phyloP scores from a whole-genome alignment of 148 eudicot genomes.

The Chenopodium suecicum region DNA sequence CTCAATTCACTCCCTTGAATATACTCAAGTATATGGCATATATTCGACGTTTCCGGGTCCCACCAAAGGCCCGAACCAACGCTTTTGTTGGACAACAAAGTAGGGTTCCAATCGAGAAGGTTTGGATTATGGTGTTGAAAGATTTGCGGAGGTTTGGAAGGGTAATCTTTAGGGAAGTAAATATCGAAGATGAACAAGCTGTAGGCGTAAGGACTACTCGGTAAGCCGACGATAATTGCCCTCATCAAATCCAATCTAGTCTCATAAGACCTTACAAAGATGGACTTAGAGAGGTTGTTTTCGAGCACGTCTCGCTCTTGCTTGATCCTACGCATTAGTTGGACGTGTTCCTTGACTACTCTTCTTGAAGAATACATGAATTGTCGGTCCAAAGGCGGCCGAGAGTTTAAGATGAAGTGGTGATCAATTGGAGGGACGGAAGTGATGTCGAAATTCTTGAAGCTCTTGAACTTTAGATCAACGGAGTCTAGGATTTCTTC shows the following conservation, averaged over 20 bases:
- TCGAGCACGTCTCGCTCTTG: slow-evolving; percentile 17
- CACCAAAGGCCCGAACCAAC: neutral
- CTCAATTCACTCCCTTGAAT: slow-evolving; percentile 13
- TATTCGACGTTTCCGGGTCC: slow-evolving; percentile 23
- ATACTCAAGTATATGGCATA: neutral
- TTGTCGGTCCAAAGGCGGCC: neutral
- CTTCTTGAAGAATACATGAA: neutral
- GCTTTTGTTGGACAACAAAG: neutral
- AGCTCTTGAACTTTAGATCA: slow-evolving; percentile 2
- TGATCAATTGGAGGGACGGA: slow-evolving; percentile 15
- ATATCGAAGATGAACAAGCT: slow-evolving; percentile 28
- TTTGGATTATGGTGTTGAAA: neutral
- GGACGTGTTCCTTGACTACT: neutral
- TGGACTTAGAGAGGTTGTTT: slow-evolving; percentile 18
- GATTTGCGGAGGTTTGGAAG: slow-evolving; percentile 16
- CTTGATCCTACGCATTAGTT: slow-evolving; percentile 4
- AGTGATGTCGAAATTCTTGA: slow-evolving; percentile 19
- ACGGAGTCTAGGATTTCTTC: slow-evolving; percentile 20
- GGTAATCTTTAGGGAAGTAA: slow-evolving; percentile 23
- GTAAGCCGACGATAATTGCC: slow-evolving; percentile 14
- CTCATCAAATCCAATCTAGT: slow-evolving; percentile 21
- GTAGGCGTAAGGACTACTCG: slow-evolving; percentile 15
- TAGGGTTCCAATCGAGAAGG: neutral
- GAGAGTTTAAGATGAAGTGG: slow-evolving; percentile 9
- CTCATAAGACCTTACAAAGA: slow-evolving; percentile 21